Base-by-base conservation (phyloP, 2,329 filamentous ascomycete species). In the Monilinia polystroma region DNA sequence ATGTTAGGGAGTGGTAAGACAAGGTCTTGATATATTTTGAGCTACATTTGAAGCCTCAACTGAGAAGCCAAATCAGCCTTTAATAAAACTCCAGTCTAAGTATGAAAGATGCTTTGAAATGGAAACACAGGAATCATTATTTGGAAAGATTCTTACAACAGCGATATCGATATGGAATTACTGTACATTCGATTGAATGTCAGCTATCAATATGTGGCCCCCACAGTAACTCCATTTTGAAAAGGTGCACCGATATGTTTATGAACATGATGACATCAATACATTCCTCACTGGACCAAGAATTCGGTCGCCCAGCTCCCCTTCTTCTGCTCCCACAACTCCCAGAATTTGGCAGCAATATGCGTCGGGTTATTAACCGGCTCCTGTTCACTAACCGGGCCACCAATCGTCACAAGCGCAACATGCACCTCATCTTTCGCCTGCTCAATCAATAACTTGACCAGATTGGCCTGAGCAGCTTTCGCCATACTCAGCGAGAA, bases 401-500 rank as follows among this genome's bases (percentile, higher is more conserved):
- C 83, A 3, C 79, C 79, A 0, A 84, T 79, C 58, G 74, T 78
- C 2, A 85, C 73, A 23, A 85, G 71, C 0, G 79, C 83, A 23
- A 82, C 73, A 67, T 84, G 81, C 2, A 85, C 79, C 2, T 79
- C 78, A 11, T 49, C 64, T 49, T 62, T 62, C 3, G 49, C 54
- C 78, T 78, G 65, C 76, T 75, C 29, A 76, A 38, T 71, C 69
- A 85, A 74, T 20, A 77, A 81, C 66, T 81, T 74, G 12, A 83
- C 77, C 71, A 85, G 73, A 53, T 82, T 84, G 23, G 80, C 75
- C 76, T 86, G 83, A 0, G 82, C 79, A 1, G 82, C 80, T 71
- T 85, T 85, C 55, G 78, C 78, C 64, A 84, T 75, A 2, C 81
- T 83, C 7, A 85, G 75, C 0, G 80, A 81, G 26, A 85, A 81